These are phyloP conservation scores for Ambrosia hybrid DNA, from an alignment of 140 eudicot genomes.

Conservation along the genomic window DNA sequence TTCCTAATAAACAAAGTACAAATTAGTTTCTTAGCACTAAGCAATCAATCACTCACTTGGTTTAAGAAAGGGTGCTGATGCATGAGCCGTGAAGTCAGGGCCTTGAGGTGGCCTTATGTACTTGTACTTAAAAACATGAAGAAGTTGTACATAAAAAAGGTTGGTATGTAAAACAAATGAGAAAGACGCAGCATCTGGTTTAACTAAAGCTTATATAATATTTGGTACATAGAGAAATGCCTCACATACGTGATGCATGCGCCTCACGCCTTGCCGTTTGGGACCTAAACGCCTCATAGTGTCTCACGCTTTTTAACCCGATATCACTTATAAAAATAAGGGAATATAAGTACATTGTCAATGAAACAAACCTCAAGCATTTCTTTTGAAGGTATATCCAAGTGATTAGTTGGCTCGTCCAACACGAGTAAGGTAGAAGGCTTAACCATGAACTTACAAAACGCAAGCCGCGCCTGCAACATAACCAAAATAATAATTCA, in stretches of 20 bases:
- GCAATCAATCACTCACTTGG: not conserved
- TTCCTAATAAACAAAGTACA: conserved; percentile 49
- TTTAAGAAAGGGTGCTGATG: not conserved
- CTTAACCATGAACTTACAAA: conserved; percentile 97
- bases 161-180: no score
- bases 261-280: no score
- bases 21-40: conserved; percentile 15
- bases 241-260: no score
- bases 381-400: conserved; percentile 98
- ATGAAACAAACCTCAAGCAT: conserved; percentile 89
- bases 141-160: no score
- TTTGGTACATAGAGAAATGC: no score
- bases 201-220: not conserved
- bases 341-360: not conserved
- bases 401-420: conserved; percentile 97
- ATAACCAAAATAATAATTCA: conserved; percentile 10
- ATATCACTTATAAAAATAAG: not conserved
- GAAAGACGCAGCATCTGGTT: not conserved
- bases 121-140: not conserved
- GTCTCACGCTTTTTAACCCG: not conserved
- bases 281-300: not conserved
- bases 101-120: not conserved
- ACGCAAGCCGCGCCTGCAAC: conserved; percentile 91
- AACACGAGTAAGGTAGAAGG: conserved; percentile 86
- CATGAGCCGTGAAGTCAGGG: not conserved